A percentile compares a stretch with the other conserved stretches of the same genome.
These are phyloP conservation scores for Mycogone perniciosa DNA, from an alignment of 2,329 filamentous ascomycete genomes.

Conservation along the genomic window DNA sequence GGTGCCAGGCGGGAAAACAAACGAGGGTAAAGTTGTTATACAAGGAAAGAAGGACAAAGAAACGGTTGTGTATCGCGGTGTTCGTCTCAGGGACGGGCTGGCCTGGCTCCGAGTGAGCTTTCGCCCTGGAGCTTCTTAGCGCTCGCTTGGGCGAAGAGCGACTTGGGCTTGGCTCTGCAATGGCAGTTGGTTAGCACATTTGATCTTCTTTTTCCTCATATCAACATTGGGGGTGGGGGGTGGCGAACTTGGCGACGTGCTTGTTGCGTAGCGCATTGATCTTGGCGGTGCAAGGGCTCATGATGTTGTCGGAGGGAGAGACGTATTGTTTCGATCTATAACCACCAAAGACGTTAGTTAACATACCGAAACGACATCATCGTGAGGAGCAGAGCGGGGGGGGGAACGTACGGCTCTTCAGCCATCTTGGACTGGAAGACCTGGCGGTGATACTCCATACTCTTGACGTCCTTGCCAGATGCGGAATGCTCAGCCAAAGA, in stretches of 20 bases:
- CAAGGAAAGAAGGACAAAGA: constrained; percentile 3
- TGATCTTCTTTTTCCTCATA: neutral
- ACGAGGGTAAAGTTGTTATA: neutral
- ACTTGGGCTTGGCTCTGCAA: constrained; percentile 57
- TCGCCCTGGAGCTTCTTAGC: constrained; percentile 52
- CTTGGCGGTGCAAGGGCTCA: constrained; percentile 81
- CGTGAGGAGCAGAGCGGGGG: neutral
- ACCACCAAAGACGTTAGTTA: neutral
- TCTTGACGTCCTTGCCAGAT: constrained; percentile 47
- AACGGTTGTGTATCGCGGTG: neutral
- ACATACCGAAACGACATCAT: neutral
- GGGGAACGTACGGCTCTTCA: constrained; percentile 52
- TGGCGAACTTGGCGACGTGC: constrained; percentile 66
- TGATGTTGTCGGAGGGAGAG: constrained; percentile 82
- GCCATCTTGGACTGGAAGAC: constrained; percentile 67
- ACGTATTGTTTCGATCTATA: constrained; percentile 53
- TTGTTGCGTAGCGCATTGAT: constrained; percentile 74
- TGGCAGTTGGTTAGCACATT: constrained; percentile 16
- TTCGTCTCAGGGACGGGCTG: constrained; percentile 15
- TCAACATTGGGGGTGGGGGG: neutral
- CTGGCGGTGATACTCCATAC: constrained; percentile 73
- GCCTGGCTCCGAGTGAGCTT: no score
- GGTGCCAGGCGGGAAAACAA: constrained; percentile 1
- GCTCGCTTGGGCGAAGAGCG: constrained; percentile 60
- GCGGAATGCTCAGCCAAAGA: constrained; percentile 29